Conservation (phyloP, 2,329 filamentous ascomycete genomes). For the Exserohilum rostratum region DNA sequence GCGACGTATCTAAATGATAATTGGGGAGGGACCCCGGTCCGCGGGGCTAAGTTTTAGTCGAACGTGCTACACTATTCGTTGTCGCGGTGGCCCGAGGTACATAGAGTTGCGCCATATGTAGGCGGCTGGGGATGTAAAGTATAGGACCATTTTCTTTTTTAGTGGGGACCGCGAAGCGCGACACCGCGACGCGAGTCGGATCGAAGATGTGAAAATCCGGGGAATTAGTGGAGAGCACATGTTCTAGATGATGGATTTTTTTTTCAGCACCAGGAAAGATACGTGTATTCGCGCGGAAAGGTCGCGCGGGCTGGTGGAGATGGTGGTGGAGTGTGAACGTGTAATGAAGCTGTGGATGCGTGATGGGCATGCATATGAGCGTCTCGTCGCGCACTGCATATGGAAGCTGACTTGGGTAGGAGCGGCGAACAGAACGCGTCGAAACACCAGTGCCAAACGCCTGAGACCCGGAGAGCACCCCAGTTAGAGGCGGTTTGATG, state of each 20-base stretch:
- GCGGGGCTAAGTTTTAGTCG: slow-evolving; percentile 17
- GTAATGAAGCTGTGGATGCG: background rate
- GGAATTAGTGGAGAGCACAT: background rate
- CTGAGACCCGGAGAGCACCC: background rate
- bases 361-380: slow-evolving; percentile 24
- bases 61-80: background rate
- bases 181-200: background rate
- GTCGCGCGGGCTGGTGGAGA: background rate
- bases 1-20: slow-evolving; percentile 31
- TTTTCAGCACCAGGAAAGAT: background rate
- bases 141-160: no score
- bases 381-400: slow-evolving; percentile 31
- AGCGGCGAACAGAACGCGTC: slow-evolving; percentile 23
- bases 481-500: background rate
- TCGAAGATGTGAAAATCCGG: background rate
- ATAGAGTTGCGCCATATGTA: background rate
- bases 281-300: background rate
- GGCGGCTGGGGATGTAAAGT: background rate
- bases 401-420: slow-evolving; percentile 12
- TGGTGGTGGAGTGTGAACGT: background rate
- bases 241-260: background rate
- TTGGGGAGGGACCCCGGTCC: slow-evolving; percentile 24
- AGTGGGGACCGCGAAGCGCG: background rate
- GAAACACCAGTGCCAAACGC: slow-evolving; percentile 24
- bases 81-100: background rate